Conservation (phyloP, 78 protist genomes). For the Cavenderia fasciculata region DNA sequence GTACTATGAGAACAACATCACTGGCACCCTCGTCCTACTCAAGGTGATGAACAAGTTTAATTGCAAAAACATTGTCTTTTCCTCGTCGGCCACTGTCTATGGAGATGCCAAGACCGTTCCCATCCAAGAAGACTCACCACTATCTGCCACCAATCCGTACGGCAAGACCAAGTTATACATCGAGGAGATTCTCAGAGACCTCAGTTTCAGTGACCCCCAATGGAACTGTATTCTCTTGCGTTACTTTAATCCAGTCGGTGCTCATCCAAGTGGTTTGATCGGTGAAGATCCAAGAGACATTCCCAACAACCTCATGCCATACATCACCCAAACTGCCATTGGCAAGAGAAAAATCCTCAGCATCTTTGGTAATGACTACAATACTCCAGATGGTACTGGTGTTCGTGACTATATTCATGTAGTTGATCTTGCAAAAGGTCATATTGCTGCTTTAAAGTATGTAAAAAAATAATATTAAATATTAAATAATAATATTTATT, state of each 20-base stretch:
- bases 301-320: conserved; percentile 98
- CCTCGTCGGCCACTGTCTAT: conserved; percentile 98
- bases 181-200: conserved; percentile 93
- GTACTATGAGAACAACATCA: conserved; percentile 97
- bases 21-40: conserved; percentile 87
- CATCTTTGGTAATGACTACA: conserved; percentile 97
- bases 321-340: conserved; percentile 93
- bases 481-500: background rate
- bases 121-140: conserved; percentile 86
- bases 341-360: conserved; percentile 87
- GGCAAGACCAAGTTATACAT: conserved; percentile 96
- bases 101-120: conserved; percentile 91
- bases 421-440: conserved; percentile 95
- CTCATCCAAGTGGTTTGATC: conserved; percentile 95
- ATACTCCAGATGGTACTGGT: conserved; percentile 98
- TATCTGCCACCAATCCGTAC: conserved; percentile 93
- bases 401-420: conserved; percentile 99
- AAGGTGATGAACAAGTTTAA: conserved; percentile 85
- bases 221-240: conserved; percentile 88
- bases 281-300: conserved; percentile 98
- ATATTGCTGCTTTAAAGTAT: conserved; percentile 86
- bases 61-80: conserved; percentile 91
- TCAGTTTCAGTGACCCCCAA: conserved; percentile 41
- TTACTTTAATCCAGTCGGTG: conserved; percentile 99
- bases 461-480: background rate